Base-by-base conservation (phyloP, 2,329 filamentous ascomycete species). In the Thyridium curvatum region DNA sequence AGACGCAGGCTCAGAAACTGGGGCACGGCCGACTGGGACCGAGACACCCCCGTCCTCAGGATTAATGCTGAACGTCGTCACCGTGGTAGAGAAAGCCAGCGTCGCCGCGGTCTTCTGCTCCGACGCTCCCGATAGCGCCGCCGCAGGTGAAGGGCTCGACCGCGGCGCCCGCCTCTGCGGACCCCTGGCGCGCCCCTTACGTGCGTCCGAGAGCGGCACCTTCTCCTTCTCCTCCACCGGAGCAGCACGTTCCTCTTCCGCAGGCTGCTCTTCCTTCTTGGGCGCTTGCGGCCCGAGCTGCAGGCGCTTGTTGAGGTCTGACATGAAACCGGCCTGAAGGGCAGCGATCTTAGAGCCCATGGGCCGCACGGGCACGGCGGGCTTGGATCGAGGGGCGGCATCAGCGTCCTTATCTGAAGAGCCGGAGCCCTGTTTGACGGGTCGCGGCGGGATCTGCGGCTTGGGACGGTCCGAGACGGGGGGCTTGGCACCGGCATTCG, bases 251-350 rank as follows among this genome's bases (percentile, higher is more conserved):
- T n/a, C 74, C 41, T 79, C 72, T 38, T 80, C 71, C 12, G 69
- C 65, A 9, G 65, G 58, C 31, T 72, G 66, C 47, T 90, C 83
- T 53, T 86, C 83, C 67, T 86, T 84, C 65, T 88, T 90, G 2
- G 81, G 77, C 9, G 73, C 78, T 50, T 86, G 82, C n/a, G 90
- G 91, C 1, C 93, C 93, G 29, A 94, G 66, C 55, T 88, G 83
- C 18, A 98, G 70, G 35, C 89, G 84, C 52, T 88, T 90, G 61
- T 97, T 95, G 32, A 98, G 68, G 54, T 97, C 91, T 33, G 82
- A 89, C 74, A 98, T 80, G 61, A 98, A 97, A 3, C 86, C 88
- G 30, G 86, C 86, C 62, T 94, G 89, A 26, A 98, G 68, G 17
- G 87, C 85, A 13, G 90, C 88, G 57, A 98, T 94, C 68, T 97